A percentile compares a stretch with the other conserved stretches of the same genome.
These are phyloP conservation scores for Acacia acuminata DNA, from an alignment of 306 rosid genomes.

Conservation along the genomic window DNA sequence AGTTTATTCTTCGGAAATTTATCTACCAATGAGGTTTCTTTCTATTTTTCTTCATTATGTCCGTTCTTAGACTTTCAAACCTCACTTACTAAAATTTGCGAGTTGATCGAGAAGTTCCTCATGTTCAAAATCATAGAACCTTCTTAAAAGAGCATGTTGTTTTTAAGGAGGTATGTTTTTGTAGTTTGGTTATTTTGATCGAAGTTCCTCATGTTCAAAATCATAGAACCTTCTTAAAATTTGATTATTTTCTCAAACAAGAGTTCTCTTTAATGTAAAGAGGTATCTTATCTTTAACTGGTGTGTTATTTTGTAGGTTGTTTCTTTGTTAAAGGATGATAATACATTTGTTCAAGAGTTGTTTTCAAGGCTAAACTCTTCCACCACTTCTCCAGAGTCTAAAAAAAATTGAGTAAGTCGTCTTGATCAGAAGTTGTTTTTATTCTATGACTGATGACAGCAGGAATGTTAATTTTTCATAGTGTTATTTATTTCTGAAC, in stretches of 20 bases:
- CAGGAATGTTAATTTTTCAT: background rate
- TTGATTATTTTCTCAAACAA: conserved; percentile 21
- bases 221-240: too few species aligned
- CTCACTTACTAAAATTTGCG: conserved; percentile 5
- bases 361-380: conserved; percentile 71
- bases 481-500: conserved; percentile 20
- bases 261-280: conserved; percentile 9
- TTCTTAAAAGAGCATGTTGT: conserved; percentile 81
- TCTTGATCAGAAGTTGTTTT: conserved; percentile 12
- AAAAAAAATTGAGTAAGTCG: conserved; percentile 74
- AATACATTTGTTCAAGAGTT: conserved; percentile 82
- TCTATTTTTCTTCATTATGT: background rate
- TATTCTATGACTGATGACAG: conserved; percentile 17
- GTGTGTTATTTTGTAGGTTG: conserved; percentile 60
- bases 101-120: conserved; percentile 84
- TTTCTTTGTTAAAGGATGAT: conserved; percentile 87
- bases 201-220: too few species aligned
- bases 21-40: background rate
- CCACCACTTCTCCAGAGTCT: conserved; percentile 65
- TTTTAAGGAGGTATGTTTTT: conserved; percentile 77
- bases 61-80: background rate
- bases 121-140: conserved; percentile 67
- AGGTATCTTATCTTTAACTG: conserved; percentile 27
- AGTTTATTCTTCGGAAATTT: conserved; percentile 42
- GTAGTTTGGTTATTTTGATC: conserved; percentile 35